A percentile compares a stretch with the other conserved stretches of the same genome.
These are phyloP conservation scores for Fomitopsis schrenkii DNA, from an alignment of 1,284 basidiomycete species.

Conservation along the genomic window DNA sequence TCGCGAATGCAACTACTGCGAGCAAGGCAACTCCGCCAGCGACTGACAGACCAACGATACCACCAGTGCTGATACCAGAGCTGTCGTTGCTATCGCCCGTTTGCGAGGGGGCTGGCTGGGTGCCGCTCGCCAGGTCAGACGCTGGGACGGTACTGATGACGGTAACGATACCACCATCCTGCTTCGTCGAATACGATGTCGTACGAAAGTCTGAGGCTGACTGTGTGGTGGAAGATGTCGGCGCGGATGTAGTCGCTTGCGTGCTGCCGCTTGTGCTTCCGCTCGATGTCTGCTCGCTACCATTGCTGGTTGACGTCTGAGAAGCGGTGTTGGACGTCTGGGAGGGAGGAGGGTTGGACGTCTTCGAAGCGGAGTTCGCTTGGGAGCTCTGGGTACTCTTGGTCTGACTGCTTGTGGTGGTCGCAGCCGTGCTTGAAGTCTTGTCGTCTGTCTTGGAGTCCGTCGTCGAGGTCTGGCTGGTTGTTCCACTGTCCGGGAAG, in stretches of 20 bases:
- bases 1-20: constrained; percentile 64
- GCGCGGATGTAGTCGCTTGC: background rate
- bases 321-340: background rate
- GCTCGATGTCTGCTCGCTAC: background rate
- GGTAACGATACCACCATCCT: background rate
- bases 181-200: constrained; percentile 3
- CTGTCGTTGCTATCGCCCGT: background rate
- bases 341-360: background rate
- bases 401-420: background rate
- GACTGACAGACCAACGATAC: constrained; percentile 74
- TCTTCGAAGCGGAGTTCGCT: background rate
- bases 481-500: background rate
- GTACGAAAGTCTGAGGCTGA: background rate
- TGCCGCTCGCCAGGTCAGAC: background rate
- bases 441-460: background rate
- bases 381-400: background rate
- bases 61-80: constrained; percentile 51
- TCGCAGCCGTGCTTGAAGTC: background rate
- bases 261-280: background rate
- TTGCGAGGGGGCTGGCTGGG: background rate
- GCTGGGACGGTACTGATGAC: background rate
- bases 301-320: background rate
- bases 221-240: background rate
- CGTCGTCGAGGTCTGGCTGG: background rate
- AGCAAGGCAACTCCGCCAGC: constrained; percentile 71